These are phyloP conservation scores for Schizothecium vesticola DNA, from an alignment of 495 filamentous ascomycete species.

Conservation along the genomic window DNA sequence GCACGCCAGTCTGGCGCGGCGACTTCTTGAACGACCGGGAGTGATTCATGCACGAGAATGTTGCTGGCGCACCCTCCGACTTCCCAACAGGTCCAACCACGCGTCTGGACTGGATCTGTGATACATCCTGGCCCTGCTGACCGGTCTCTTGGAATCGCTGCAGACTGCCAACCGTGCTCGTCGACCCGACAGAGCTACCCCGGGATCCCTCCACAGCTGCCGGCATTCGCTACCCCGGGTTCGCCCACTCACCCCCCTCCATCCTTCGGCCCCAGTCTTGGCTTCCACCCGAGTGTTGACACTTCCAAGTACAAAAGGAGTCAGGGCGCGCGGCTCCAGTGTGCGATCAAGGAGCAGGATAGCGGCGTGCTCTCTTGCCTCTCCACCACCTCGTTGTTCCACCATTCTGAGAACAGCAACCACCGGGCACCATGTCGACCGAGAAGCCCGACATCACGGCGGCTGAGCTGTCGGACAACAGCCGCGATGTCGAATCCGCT, in stretches of 20 bases:
- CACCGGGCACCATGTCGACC: neutral
- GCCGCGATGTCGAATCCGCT: conserved; percentile 2
- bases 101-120: neutral
- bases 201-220: neutral
- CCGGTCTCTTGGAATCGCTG: neutral
- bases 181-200: neutral
- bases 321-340: neutral
- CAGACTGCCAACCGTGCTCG: neutral
- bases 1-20: neutral
- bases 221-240: neutral
- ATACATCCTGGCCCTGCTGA: neutral
- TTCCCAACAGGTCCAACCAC: neutral
- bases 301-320: neutral
- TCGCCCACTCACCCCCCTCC: too few species aligned
- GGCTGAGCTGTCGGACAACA: conserved; percentile 12
- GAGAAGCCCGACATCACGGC: conserved; percentile 6
- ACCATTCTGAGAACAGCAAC: neutral
- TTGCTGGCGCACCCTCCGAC: neutral
- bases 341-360: neutral
- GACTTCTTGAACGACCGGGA: neutral
- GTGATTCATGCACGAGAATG: neutral
- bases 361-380: neutral
- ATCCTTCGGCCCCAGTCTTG: neutral
- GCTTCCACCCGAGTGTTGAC: neutral
- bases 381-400: neutral